Evolutionary conservation across 1,139 yeast genomes (phyloP), one percentile per base, ranked within the genome.

Genomic region (Geotrichum cucujoidarum): DNA sequence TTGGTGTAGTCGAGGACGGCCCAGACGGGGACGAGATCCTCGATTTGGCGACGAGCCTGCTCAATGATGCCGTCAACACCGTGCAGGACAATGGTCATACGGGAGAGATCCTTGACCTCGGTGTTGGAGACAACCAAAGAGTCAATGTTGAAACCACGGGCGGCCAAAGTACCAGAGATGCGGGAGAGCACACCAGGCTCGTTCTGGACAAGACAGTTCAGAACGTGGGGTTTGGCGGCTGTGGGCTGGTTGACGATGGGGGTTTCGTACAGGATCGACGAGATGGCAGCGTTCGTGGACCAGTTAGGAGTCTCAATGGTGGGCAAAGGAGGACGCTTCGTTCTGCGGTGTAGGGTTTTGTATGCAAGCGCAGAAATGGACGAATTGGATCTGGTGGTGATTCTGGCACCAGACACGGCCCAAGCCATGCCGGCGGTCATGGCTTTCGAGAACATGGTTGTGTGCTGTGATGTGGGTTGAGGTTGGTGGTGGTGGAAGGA

Each of bases 21-120:
- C 73, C 95, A 92, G 34, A 92, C 97, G 4, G 98, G 98, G 24
- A 92, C 98, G 65, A 92, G 77, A 62, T 92, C 97, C 71, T 92
- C 98, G 57, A 92, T 85, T 69, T 92, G 98, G 67, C 97, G 82
- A 67, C 98, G 80, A n/a, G 97, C 97, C 73, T 92, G 98, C 68
- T 92, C 98, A 59, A 92, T 84, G 51, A 92, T 92, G 24, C 95
- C 96, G 62, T 90, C 96, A 66, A 89, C 95, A 53, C 97, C 98
- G 53, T 83, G 83, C 61, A 92, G 75, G 29, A 88, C 96, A 62
- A 92, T 87, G 11, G 98, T 92, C 98, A 92, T 92, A 66, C 98
- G 79, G 31, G 96, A 86, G 59, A 92, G 76, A 66, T 92, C 97
- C 69, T 84, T 83, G 54, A 92, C 97, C 67, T 92, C 97, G 30